Evolutionary conservation across 2,329 filamentous ascomycete genomes (phyloP).

Genomic region (Zopfia rhizophila): DNA sequence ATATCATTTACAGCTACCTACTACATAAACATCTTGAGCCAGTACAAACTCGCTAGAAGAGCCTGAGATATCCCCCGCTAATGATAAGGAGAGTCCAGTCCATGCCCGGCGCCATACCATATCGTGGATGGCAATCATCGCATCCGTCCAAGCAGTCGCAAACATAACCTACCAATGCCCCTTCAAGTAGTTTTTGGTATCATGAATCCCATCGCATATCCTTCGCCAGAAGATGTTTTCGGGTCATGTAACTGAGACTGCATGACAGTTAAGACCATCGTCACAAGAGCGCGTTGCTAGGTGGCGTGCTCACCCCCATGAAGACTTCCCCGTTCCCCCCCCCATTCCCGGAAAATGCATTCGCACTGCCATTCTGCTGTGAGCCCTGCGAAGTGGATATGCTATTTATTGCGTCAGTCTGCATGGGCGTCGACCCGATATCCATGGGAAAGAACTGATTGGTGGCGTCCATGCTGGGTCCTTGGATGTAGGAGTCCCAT

Average conservation of each 20-base stretch:
- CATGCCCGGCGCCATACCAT: too few species aligned
- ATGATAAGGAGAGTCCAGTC: too few species aligned
- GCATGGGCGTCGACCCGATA: conserved; percentile 44
- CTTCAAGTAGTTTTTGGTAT: conserved; percentile 32
- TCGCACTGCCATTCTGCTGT: conserved; percentile 31
- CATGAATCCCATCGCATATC: conserved; percentile 42
- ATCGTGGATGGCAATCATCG: too few species aligned
- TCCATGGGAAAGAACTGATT: conserved; percentile 59
- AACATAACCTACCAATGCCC: conserved; percentile 6
- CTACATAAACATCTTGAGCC: too few species aligned
- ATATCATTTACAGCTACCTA: too few species aligned
- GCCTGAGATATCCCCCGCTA: too few species aligned
- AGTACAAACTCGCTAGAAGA: too few species aligned
- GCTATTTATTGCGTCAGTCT: conserved; percentile 33
- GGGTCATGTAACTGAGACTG: conserved; percentile 35
- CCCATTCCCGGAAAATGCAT: conserved; percentile 38
- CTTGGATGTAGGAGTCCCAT: conserved; percentile 76
- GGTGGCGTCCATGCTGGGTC: conserved; percentile 57
- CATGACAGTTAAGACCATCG: conserved; percentile 17
- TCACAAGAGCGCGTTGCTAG: conserved; percentile 9
- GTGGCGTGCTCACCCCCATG: conserved; percentile 49
- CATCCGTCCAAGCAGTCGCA: too few species aligned
- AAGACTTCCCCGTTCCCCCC: conserved; percentile 42
- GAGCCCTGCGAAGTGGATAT: conserved; percentile 34
- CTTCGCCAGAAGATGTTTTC: conserved; percentile 35